Evolutionary conservation across 805 yeast species (phyloP).

Genomic region (Torulaspora gathmanii): DNA sequence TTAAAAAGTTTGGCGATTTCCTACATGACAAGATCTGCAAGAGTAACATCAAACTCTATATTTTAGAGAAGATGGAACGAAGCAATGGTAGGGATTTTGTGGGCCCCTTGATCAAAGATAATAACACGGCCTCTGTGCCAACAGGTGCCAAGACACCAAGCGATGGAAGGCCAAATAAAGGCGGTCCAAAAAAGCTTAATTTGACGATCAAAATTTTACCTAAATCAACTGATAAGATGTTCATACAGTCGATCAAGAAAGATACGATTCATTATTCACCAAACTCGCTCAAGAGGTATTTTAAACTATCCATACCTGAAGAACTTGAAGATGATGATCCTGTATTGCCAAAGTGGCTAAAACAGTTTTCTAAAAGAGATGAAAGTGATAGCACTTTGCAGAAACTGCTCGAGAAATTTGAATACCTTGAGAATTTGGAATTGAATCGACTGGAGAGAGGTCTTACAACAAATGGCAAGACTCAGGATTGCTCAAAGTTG

Average conservation of each 20-base stretch:
- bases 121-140: background rate
- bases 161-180: background rate
- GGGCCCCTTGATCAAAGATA: background rate
- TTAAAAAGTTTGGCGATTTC: conserved; percentile 22
- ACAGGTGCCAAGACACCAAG: background rate
- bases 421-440: conserved; percentile 36
- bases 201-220: conserved; percentile 24
- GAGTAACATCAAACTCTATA: conserved; percentile 6
- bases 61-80: conserved; percentile 12
- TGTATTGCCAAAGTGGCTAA: conserved; percentile 35
- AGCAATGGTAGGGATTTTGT: background rate
- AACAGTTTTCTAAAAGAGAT: conserved; percentile 15
- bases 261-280: conserved; percentile 35
- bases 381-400: conserved; percentile 25
- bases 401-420: conserved; percentile 33
- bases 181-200: conserved; percentile 13
- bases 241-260: conserved; percentile 33
- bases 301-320: conserved; percentile 28
- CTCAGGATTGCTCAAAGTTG: conserved; percentile 2
- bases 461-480: conserved; percentile 10
- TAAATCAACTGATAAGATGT: conserved; percentile 21
- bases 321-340: conserved; percentile 17
- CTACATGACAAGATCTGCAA: conserved; percentile 10
- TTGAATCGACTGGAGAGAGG: conserved; percentile 29
- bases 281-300: conserved; percentile 29